Conservation (phyloP, 2,329 filamentous ascomycete genomes). For the Trichoderma polysporum region DNA sequence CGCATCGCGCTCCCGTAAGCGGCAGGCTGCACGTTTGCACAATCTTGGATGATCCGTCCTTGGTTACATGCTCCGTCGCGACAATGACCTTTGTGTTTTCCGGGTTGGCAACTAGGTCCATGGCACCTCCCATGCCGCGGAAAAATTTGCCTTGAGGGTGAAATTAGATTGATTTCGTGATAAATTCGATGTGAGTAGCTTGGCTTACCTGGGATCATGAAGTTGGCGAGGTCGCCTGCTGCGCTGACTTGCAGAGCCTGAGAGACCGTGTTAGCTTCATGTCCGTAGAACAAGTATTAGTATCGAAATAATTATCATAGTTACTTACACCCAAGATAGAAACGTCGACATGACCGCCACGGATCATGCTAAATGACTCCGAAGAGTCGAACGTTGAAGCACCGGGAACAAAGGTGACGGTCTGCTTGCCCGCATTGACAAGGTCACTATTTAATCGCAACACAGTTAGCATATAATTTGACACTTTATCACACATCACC, state of each 20-base stretch:
- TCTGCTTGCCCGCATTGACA: conserved; percentile 87
- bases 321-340: conserved; percentile 68
- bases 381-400: conserved; percentile 75
- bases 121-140: conserved; percentile 83
- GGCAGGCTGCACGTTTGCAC: conserved; percentile 63
- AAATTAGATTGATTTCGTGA: no score
- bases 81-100: conserved; percentile 71
- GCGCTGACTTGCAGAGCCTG: conserved; percentile 76
- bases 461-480: background rate
- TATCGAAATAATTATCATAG: background rate
- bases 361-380: conserved; percentile 86
- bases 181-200: no score
- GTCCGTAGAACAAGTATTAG: background rate
- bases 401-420: conserved; percentile 74
- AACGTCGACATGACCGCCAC: conserved; percentile 79
- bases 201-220: conserved; percentile 87
- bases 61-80: conserved; percentile 67
- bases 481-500: no score
- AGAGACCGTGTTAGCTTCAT: conserved; percentile 17
- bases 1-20: conserved; percentile 64
- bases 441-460: conserved; percentile 52
- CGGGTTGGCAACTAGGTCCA: conserved; percentile 71
- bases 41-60: conserved; percentile 66
- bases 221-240: conserved; percentile 78
- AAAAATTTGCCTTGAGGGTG: no score